A percentile compares a stretch with the other conserved stretches of the same genome.
Evolutionary conservation across 108 stramenopile species (phyloP).

Genomic region (Cylindrotheca closterium): DNA sequence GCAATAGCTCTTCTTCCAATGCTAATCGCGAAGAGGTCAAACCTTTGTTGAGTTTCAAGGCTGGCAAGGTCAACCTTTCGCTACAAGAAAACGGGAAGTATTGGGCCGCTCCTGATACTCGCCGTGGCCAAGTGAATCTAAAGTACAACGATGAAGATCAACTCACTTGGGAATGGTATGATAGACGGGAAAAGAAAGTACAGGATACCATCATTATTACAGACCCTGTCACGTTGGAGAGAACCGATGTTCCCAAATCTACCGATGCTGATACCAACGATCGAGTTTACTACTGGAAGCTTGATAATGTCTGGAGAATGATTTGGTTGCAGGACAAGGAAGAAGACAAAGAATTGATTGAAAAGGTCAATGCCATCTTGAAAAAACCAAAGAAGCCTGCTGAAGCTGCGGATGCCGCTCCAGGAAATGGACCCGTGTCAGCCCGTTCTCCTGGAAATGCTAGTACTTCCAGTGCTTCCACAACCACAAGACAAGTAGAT

Average conservation of each 20-base stretch:
- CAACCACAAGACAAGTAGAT: slow-evolving; percentile 67
- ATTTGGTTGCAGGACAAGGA: slow-evolving; percentile 80
- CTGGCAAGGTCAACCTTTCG: slow-evolving; percentile 67
- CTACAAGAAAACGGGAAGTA: slow-evolving; percentile 62
- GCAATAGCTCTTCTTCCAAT: slow-evolving; percentile 6
- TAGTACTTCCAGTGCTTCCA: slow-evolving; percentile 36
- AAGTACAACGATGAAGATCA: slow-evolving; percentile 24
- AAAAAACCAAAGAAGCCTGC: slow-evolving; percentile 29
- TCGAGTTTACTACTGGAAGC: slow-evolving; percentile 34
- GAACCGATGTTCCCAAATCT: slow-evolving; percentile 36
- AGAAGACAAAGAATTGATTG: slow-evolving; percentile 53
- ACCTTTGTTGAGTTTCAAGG: slow-evolving; percentile 68
- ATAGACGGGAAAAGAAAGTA: slow-evolving; percentile 70
- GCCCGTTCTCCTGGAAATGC: slow-evolving; percentile 33
- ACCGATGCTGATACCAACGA: slow-evolving; percentile 29
- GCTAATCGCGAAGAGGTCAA: slow-evolving; percentile 21
- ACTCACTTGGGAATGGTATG: slow-evolving; percentile 69
- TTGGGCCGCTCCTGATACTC: slow-evolving; percentile 53
- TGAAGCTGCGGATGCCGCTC: slow-evolving; percentile 19
- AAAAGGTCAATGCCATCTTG: slow-evolving; percentile 69
- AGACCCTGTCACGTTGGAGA: slow-evolving; percentile 45
- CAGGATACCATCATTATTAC: slow-evolving; percentile 48
- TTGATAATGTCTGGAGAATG: slow-evolving; percentile 56
- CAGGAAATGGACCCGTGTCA: slow-evolving; percentile 40
- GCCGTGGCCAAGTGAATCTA: slow-evolving; percentile 70